A percentile compares a stretch with the other conserved stretches of the same genome.
phyloP scores from a whole-genome alignment of 352 stramenopile genomes.

The Lagenidium sp. region DNA sequence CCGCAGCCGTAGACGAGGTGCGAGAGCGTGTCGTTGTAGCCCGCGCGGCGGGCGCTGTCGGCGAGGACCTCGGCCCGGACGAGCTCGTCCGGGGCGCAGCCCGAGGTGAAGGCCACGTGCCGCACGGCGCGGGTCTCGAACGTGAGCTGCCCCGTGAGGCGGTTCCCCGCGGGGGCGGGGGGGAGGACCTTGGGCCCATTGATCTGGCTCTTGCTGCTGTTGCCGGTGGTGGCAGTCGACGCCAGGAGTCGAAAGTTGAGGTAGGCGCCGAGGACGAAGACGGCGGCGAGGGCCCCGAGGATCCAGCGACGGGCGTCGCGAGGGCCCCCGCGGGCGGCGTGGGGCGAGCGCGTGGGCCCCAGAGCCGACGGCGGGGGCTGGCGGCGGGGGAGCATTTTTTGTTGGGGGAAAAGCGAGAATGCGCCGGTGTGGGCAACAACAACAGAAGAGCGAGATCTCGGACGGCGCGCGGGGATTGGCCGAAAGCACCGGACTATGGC shows the following conservation, averaged over 20 bases:
- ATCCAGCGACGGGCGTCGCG: constrained; percentile 15
- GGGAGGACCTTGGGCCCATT: too few relatives aligned
- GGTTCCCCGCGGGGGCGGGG: too few relatives aligned
- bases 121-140: constrained; percentile 42
- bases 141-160: constrained; percentile 15
- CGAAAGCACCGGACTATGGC: neutral
- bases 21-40: constrained; percentile 46
- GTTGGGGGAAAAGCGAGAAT: too few relatives aligned
- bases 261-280: constrained; percentile 52
- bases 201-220: neutral
- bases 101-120: constrained; percentile 72
- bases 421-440: too few relatives aligned
- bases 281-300: constrained; percentile 17
- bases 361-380: constrained; percentile 28
- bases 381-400: constrained; percentile 48
- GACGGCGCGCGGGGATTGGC: neutral
- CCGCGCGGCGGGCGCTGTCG: constrained; percentile 46
- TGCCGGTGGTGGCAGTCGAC: constrained; percentile 9
- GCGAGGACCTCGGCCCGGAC: constrained; percentile 62
- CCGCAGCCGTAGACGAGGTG: constrained; percentile 72
- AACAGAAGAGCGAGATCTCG: too few relatives aligned
- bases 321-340: constrained; percentile 11
- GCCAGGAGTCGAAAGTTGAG: constrained; percentile 62
- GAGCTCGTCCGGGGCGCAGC: constrained; percentile 49
- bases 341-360: constrained; percentile 8